These are phyloP conservation scores for Saturnispora saitoi DNA, from an alignment of 805 yeast species.

Conservation along the genomic window DNA sequence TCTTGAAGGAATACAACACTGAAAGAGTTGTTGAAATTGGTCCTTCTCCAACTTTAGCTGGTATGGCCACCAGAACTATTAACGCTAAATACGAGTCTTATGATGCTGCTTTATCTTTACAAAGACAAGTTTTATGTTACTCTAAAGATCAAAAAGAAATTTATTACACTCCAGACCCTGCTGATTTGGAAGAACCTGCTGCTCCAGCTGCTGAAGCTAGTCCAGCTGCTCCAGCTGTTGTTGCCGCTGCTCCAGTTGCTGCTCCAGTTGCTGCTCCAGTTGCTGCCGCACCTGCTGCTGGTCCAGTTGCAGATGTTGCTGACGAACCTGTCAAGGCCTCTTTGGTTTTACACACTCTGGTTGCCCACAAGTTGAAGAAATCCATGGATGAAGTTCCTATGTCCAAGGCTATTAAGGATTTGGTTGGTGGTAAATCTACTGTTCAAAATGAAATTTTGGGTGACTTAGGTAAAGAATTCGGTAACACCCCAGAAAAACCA, in stretches of 20 bases:
- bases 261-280: constrained; percentile 53
- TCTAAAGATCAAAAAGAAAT: constrained; percentile 94
- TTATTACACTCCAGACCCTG: constrained; percentile 84
- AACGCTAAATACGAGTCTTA: constrained; percentile 93
- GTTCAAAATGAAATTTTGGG: constrained; percentile 98
- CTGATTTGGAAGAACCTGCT: constrained; percentile 35
- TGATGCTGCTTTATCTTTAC: constrained; percentile 91
- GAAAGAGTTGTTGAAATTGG: constrained; percentile 98
- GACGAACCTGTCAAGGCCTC: constrained; percentile 87
- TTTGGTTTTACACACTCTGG: constrained; percentile 76
- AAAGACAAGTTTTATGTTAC: constrained; percentile 91
- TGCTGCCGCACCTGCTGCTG: constrained; percentile 63
- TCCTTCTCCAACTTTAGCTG: constrained; percentile 97
- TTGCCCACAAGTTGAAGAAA: constrained; percentile 94
- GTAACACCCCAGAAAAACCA: constrained; percentile 97
- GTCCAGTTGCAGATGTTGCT: constrained; percentile 74
- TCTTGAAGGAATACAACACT: constrained; percentile 85
- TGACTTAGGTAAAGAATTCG: constrained; percentile 97
- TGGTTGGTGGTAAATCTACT: constrained; percentile 98
- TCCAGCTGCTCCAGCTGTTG: constrained; percentile 28
- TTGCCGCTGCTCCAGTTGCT: constrained; percentile 48
- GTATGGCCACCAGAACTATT: constrained; percentile 96
- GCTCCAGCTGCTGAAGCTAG: constrained; percentile 26
- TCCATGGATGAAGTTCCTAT: constrained; percentile 76
- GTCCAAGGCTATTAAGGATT: constrained; percentile 90